Conservation (phyloP, 2,329 filamentous ascomycete species). For the Amauroascus niger region DNA sequence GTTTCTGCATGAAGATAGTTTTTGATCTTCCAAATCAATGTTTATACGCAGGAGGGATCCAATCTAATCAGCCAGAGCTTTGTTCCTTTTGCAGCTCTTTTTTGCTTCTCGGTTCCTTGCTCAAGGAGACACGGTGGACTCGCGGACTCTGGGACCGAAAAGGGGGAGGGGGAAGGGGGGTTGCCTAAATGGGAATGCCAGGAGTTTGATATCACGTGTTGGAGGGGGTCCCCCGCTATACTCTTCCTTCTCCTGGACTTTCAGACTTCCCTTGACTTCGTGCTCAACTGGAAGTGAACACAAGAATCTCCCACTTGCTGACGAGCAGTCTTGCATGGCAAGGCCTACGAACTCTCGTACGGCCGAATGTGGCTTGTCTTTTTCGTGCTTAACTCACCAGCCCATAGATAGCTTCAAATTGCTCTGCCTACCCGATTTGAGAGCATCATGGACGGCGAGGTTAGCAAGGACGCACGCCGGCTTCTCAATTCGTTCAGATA, state of each 20-base stretch:
- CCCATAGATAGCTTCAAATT: background rate
- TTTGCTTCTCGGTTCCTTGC: background rate
- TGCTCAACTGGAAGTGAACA: background rate
- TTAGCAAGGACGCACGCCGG: background rate
- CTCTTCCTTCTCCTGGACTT: background rate
- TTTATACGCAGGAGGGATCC: background rate
- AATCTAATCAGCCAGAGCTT: background rate
- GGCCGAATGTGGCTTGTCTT: background rate
- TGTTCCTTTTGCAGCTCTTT: background rate
- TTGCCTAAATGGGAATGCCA: conserved; percentile 3
- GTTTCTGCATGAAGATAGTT: background rate
- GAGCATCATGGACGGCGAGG: conserved; percentile 1
- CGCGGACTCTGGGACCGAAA: background rate
- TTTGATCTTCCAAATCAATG: background rate
- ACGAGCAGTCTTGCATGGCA: background rate
- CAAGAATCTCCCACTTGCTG: background rate
- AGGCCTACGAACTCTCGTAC: background rate
- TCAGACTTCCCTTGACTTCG: background rate
- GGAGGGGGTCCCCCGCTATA: background rate
- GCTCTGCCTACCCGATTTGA: background rate
- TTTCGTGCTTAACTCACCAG: background rate
- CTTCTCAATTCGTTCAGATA: conserved; percentile 3
- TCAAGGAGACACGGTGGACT: background rate
- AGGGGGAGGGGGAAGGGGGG: background rate
- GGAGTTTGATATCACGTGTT: conserved; percentile 7